These are phyloP conservation scores for Infundibulicybe gibba DNA, from an alignment of 768 basidiomycete genomes.

Conservation along the genomic window DNA sequence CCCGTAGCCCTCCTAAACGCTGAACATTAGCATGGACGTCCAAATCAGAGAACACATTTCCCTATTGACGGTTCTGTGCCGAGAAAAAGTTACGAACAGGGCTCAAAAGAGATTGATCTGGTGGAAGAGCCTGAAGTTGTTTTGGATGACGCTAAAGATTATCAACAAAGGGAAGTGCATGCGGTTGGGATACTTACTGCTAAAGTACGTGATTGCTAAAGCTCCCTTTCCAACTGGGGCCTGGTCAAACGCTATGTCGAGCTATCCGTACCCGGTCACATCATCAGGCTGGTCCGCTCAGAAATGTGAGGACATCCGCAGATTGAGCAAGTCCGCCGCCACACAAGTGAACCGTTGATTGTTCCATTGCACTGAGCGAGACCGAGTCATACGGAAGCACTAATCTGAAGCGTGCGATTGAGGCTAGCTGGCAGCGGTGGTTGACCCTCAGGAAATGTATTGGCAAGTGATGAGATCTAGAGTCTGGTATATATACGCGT, in stretches of 20 bases:
- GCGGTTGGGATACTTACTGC: constrained; percentile 4
- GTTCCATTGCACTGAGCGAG: too few species aligned
- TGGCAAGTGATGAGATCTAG: too few species aligned
- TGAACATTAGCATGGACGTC: constrained; percentile 47
- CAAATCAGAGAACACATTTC: constrained; percentile 30
- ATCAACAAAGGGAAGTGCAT: constrained; percentile 27
- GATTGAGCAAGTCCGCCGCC: too few species aligned
- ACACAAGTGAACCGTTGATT: too few species aligned
- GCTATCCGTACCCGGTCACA: too few species aligned
- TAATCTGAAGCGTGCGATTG: too few species aligned
- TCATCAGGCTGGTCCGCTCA: too few species aligned
- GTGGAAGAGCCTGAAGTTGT: constrained; percentile 13
- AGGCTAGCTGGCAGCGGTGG: too few species aligned
- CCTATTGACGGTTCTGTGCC: constrained; percentile 26
- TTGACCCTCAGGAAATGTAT: too few species aligned
- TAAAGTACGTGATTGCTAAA: constrained; percentile 3
- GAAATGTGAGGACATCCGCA: too few species aligned
- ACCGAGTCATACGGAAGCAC: too few species aligned
- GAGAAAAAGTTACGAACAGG: constrained; percentile 29
- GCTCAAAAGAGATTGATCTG: constrained; percentile 28
- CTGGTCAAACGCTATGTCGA: constrained; percentile 4
- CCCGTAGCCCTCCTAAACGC: constrained; percentile 44
- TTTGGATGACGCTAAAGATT: constrained; percentile 25
- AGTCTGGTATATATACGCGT: too few species aligned
- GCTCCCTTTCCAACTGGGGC: constrained; percentile 1